Evolutionary conservation across 2,329 filamentous ascomycete genomes (phyloP).

Genomic region (Scedosporium boydii): DNA sequence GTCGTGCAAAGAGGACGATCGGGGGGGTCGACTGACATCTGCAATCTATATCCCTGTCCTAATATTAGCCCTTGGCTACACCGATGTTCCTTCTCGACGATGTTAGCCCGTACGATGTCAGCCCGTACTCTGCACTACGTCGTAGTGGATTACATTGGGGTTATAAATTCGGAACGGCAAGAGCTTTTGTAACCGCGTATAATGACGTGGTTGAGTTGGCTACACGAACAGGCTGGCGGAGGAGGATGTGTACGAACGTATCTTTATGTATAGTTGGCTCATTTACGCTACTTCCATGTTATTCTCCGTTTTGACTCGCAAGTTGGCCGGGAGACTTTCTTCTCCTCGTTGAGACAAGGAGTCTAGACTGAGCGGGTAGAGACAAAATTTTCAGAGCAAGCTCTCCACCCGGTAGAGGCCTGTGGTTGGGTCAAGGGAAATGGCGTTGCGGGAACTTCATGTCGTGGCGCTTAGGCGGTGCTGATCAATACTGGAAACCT

Average conservation of each 20-base stretch:
- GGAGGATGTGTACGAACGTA: background rate
- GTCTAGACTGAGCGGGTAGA: too few species aligned
- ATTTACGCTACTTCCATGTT: background rate
- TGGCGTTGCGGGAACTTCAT: too few species aligned
- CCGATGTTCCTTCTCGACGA: background rate
- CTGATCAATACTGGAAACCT: too few species aligned
- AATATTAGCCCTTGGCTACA: too few species aligned
- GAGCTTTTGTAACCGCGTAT: too few species aligned
- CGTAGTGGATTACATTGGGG: background rate
- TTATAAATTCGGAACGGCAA: background rate
- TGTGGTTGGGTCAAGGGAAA: too few species aligned
- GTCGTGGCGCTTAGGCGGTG: too few species aligned
- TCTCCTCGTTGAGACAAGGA: too few species aligned
- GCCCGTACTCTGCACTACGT: background rate
- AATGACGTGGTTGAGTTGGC: background rate
- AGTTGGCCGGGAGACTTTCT: too few species aligned
- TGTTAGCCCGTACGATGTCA: background rate
- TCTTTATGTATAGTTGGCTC: too few species aligned
- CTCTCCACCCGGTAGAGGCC: too few species aligned
- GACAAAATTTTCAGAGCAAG: too few species aligned
- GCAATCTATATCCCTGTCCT: background rate
- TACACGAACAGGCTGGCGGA: background rate
- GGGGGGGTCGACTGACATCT: background rate
- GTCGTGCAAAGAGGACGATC: background rate
- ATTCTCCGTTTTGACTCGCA: background rate